Evolutionary conservation across 768 basidiomycete species (phyloP).

Genomic region (Tylopilus plumbeoviolaceoides): DNA sequence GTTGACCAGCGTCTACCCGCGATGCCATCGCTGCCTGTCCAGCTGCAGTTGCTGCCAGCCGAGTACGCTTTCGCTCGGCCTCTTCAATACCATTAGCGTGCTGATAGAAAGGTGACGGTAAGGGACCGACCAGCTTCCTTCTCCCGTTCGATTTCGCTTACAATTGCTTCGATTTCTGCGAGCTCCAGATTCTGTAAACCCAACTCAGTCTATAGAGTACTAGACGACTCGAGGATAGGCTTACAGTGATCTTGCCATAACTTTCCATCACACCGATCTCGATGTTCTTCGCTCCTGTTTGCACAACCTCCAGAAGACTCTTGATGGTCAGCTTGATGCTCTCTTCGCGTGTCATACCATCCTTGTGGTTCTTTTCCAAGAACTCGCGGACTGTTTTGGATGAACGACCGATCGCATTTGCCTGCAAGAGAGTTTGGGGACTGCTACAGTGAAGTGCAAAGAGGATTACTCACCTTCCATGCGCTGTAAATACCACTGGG

Average conservation of each 20-base stretch:
- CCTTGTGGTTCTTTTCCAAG: constrained; percentile 95
- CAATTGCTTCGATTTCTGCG: constrained; percentile 86
- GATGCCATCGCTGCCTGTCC: constrained; percentile 85
- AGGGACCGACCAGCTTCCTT: constrained; percentile 79
- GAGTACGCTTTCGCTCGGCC: constrained; percentile 89
- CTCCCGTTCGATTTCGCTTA: constrained; percentile 91
- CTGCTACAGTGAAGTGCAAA: not conserved
- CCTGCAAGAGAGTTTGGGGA: constrained; percentile 43
- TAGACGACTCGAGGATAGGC: constrained; percentile 13
- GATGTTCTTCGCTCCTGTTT: constrained; percentile 99
- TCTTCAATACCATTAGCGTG: constrained; percentile 44
- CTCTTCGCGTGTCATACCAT: constrained; percentile 83
- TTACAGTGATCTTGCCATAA: constrained; percentile 87
- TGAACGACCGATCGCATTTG: constrained; percentile 95
- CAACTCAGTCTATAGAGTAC: not conserved
- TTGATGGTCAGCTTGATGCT: constrained; percentile 94
- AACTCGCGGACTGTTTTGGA: constrained; percentile 99
- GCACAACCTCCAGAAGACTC: constrained; percentile 93
- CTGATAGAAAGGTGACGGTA: not conserved
- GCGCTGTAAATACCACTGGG: constrained; percentile 97
- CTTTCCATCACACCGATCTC: constrained; percentile 98
- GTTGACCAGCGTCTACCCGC: constrained; percentile 39
- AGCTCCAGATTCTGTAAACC: constrained; percentile 72
- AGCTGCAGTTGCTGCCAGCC: constrained; percentile 88
- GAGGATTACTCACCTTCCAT: constrained; percentile 73